A percentile compares a stretch with the other conserved stretches of the same genome.
phyloP scores from a whole-genome alignment of 73 alveolate genomes.

The Breviolum minutum region DNA sequence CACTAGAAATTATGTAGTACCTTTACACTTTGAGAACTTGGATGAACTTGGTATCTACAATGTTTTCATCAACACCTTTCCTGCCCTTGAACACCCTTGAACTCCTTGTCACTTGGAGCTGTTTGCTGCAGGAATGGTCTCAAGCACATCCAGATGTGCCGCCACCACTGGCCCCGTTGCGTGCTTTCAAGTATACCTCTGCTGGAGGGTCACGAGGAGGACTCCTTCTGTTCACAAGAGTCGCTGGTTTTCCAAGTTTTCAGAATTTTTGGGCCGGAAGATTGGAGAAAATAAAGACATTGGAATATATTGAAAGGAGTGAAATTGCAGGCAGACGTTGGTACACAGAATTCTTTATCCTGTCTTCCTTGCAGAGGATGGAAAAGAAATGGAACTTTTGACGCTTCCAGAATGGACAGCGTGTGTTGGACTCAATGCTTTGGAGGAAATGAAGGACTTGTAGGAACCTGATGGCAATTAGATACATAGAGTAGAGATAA shows the following conservation, averaged over 20 bases:
- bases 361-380: background rate
- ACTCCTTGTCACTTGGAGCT: background rate
- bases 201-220: conserved; percentile 93
- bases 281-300: too few species aligned
- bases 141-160: conserved; percentile 70
- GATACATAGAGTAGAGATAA: too few species aligned
- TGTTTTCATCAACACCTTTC: background rate
- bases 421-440: conserved; percentile 5
- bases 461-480: too few species aligned
- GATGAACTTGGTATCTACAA: background rate
- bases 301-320: too few species aligned
- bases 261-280: background rate
- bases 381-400: conserved; percentile 56
- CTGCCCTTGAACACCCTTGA: background rate
- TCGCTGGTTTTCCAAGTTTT: background rate
- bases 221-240: background rate
- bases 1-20: too few species aligned
- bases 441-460: too few species aligned
- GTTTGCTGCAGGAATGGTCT: conserved; percentile 43
- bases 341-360: too few species aligned
- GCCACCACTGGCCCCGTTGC: conserved; percentile 73
- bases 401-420: conserved; percentile 86
- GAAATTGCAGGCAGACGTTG: too few species aligned
- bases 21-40: background rate
- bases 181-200: conserved; percentile 77